These are phyloP conservation scores for Dillenia turbinata DNA, from an alignment of 164 flowering plant species.

Conservation along the genomic window DNA sequence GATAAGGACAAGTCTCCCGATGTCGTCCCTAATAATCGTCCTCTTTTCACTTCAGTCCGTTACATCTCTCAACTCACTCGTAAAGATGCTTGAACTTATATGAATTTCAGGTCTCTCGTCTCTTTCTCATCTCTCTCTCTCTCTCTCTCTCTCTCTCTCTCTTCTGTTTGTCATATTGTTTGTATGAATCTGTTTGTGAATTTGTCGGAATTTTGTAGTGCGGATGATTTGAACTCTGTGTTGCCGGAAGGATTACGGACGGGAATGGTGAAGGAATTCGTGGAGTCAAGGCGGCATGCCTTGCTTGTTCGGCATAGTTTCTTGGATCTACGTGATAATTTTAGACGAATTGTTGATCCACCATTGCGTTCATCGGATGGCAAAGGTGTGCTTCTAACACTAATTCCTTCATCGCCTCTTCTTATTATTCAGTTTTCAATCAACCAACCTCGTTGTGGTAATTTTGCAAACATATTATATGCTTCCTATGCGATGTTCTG, in stretches of 20 bases:
- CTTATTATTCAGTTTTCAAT: background rate
- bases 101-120: conserved; percentile 50
- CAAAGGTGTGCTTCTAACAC: conserved; percentile 27
- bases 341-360: conserved; percentile 75
- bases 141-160: background rate
- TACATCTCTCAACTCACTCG: conserved; percentile 56
- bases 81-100: conserved; percentile 54
- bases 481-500: background rate
- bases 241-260: conserved; percentile 63
- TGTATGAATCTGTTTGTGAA: background rate
- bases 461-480: background rate
- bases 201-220: conserved; percentile 1
- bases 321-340: conserved; percentile 76
- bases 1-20: conserved; percentile 57
- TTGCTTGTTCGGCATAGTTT: conserved; percentile 65
- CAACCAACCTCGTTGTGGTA: background rate
- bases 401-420: background rate
- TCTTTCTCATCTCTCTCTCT: background rate
- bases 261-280: conserved; percentile 68
- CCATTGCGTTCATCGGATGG: conserved; percentile 28
- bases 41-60: conserved; percentile 56
- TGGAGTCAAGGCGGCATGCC: conserved; percentile 48
- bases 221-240: conserved; percentile 34
- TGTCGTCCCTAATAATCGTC: conserved; percentile 64
- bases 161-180: background rate